Percentiles rank a stretch among this genome's conserved stretches.
phyloP scores from a whole-genome alignment of 2,329 filamentous ascomycete species.

The Cladobotryum protrusum region DNA sequence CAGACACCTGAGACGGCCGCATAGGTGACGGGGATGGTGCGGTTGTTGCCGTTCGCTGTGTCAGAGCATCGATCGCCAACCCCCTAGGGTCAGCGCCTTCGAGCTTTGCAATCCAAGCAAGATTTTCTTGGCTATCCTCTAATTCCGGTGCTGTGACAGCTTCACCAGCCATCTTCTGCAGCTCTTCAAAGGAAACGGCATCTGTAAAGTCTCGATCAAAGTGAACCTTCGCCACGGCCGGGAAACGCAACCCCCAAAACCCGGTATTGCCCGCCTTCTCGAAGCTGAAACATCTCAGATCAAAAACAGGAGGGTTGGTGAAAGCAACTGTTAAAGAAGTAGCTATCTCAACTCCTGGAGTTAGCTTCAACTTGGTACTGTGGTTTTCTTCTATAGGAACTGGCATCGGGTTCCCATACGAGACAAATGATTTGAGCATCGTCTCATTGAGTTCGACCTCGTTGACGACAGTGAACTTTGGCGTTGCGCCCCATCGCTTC shows the following conservation, averaged over 20 bases:
- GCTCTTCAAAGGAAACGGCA: constrained; percentile 59
- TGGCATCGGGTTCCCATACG: constrained; percentile 38
- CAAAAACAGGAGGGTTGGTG: constrained; percentile 66
- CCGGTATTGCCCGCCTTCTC: constrained; percentile 62
- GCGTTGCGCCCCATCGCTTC: constrained; percentile 41
- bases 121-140: constrained; percentile 55
- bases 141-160: constrained; percentile 44
- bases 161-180: constrained; percentile 59
- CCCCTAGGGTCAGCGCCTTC: constrained; percentile 46
- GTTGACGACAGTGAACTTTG: constrained; percentile 62
- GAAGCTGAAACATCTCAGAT: constrained; percentile 74
- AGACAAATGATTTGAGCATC: constrained; percentile 46
- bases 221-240: constrained; percentile 70
- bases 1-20: constrained; percentile 21
- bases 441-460: constrained; percentile 50
- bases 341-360: constrained; percentile 36
- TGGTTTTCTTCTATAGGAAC: constrained; percentile 33
- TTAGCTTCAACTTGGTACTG: constrained; percentile 40
- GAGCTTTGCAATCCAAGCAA: constrained; percentile 55
- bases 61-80: constrained; percentile 36
- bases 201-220: constrained; percentile 66
- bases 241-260: constrained; percentile 72
- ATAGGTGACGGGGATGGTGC: constrained; percentile 29
- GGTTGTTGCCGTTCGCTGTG: constrained; percentile 39
- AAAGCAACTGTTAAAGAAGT: constrained; percentile 52